Evolutionary conservation across 129 eudicot genomes (phyloP).

Genomic region (Calendula officinalis): DNA sequence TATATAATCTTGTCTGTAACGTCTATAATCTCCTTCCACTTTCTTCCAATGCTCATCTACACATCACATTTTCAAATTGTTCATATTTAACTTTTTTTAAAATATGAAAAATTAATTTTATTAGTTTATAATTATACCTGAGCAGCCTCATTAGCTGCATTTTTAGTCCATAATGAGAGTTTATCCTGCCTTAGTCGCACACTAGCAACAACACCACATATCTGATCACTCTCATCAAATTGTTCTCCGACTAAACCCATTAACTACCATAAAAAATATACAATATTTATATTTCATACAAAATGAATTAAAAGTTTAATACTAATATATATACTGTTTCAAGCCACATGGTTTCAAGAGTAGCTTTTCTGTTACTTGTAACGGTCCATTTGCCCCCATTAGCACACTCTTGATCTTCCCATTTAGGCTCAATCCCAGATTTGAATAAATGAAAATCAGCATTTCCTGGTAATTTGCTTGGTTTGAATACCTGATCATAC

Average conservation of each 20-base stretch:
- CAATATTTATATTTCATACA: not conserved
- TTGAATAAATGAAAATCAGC: conserved; percentile 91
- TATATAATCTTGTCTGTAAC: conserved; percentile 58
- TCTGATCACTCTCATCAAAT: conserved; percentile 88
- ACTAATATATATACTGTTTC: conserved; percentile 35
- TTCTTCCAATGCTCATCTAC: conserved; percentile 86
- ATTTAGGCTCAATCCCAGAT: conserved; percentile 86
- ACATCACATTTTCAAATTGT: not conserved
- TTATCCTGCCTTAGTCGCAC: conserved; percentile 68
- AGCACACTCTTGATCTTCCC: conserved; percentile 98
- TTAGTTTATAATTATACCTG: conserved; percentile 45
- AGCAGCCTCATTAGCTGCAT: conserved; percentile 78
- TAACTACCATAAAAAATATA: conserved; percentile 30
- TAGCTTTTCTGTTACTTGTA: conserved; percentile 55
- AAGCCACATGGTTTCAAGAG: conserved; percentile 79
- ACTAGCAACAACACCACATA: conserved; percentile 85
- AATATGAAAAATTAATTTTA: not conserved
- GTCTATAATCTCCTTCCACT: conserved; percentile 81
- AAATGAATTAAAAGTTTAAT: not conserved
- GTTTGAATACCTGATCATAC: conserved; percentile 83
- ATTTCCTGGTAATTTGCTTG: conserved; percentile 69
- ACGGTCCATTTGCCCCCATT: conserved; percentile 95
- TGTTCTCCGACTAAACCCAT: conserved; percentile 85
- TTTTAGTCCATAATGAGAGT: conserved; percentile 76
- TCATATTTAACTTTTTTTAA: no score